A percentile compares a stretch with the other conserved stretches of the same genome.
These are phyloP conservation scores for Talaromyces piceae DNA, from an alignment of 2,329 filamentous ascomycete species.

Conservation along the genomic window DNA sequence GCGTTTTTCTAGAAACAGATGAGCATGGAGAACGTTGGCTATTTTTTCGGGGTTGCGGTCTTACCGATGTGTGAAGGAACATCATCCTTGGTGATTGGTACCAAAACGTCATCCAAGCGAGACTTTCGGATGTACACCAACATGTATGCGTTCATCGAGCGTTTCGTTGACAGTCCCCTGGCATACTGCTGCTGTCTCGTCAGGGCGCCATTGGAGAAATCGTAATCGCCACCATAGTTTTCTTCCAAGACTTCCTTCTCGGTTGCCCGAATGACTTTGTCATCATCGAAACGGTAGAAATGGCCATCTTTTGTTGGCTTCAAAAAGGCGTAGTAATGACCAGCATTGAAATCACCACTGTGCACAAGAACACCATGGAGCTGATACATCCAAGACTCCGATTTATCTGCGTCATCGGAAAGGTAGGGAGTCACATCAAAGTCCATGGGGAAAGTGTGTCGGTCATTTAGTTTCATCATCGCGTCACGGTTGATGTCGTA, in stretches of 20 bases:
- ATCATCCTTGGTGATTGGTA: slow-evolving; percentile 66
- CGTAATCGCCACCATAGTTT: slow-evolving; percentile 88
- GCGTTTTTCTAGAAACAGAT: slow-evolving; percentile 50
- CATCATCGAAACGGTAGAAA: slow-evolving; percentile 97
- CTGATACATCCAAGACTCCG: slow-evolving; percentile 85
- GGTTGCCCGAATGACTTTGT: slow-evolving; percentile 91
- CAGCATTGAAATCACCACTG: slow-evolving; percentile 91
- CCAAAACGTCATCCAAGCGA: slow-evolving; percentile 72
- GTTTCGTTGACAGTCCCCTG: slow-evolving; percentile 56
- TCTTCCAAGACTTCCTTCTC: slow-evolving; percentile 88
- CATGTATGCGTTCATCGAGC: slow-evolving; percentile 92
- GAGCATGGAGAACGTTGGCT: background rate
- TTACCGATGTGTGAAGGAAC: slow-evolving; percentile 74
- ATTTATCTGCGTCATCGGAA: slow-evolving; percentile 74
- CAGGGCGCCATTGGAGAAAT: slow-evolving; percentile 48
- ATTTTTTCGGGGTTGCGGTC: slow-evolving; percentile 23
- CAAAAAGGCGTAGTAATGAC: slow-evolving; percentile 96
- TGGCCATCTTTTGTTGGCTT: slow-evolving; percentile 88
- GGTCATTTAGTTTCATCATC: slow-evolving; percentile 84
- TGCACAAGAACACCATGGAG: slow-evolving; percentile 93
- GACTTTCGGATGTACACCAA: slow-evolving; percentile 92
- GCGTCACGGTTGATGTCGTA: slow-evolving; percentile 94
- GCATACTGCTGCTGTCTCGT: slow-evolving; percentile 59
- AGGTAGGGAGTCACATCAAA: slow-evolving; percentile 71
- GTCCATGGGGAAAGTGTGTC: slow-evolving; percentile 43